Conservation (phyloP, 78 protist species). For the Speleostelium caveatum region DNA sequence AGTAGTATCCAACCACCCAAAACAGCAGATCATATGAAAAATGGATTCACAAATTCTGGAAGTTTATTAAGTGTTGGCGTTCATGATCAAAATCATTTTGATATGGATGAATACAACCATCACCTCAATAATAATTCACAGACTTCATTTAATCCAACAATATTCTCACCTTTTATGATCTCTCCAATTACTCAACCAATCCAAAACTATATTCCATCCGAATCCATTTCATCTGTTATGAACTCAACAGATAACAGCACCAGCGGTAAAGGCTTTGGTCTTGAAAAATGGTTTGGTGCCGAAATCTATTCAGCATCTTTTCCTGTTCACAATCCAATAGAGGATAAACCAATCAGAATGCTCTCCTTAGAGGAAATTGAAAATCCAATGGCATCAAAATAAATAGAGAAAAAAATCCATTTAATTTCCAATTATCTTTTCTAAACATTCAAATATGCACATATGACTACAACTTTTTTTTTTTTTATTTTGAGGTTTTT, state of each 20-base stretch:
- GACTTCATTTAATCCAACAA: too few relatives aligned
- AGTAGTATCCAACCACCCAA: neutral
- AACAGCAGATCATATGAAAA: neutral
- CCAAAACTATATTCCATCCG: neutral
- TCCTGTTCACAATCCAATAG: neutral
- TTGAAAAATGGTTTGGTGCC: conserved; percentile 46
- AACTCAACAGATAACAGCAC: neutral
- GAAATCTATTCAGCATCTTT: neutral
- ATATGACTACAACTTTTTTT: neutral
- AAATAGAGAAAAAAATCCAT: neutral
- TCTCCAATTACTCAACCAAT: neutral
- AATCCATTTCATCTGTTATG: neutral
- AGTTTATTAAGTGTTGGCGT: too few relatives aligned
- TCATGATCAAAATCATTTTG: neutral
- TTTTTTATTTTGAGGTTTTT: too few relatives aligned
- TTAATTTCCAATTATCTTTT: neutral
- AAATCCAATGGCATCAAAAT: neutral
- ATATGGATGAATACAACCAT: neutral
- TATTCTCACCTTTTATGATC: conserved; percentile 6
- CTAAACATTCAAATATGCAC: neutral
- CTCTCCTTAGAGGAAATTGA: conserved; percentile 29
- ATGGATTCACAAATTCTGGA: neutral
- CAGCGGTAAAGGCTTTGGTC: neutral
- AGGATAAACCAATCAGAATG: conserved; percentile 10
- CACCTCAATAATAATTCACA: neutral